Base-by-base conservation (phyloP, 768 basidiomycete species). In the Leucocoprinus leucothites region DNA sequence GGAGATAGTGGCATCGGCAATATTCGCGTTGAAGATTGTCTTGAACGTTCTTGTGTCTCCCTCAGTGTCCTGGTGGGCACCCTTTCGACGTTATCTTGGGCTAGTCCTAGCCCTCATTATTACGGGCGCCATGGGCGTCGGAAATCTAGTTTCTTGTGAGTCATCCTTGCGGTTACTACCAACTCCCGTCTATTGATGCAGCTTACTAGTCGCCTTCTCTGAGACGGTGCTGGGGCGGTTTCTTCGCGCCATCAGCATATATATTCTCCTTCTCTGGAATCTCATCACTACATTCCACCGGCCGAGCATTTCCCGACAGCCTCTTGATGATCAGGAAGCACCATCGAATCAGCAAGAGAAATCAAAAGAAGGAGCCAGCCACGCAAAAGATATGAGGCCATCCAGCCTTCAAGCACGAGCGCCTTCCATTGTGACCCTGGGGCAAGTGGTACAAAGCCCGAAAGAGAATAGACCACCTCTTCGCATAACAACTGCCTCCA, bases 211-310 rank as follows among this genome's bases (percentile, higher is more conserved):
- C 65, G 69, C 74, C 51, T 89, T 90, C 63, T 81, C 88, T 2
- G 89, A 91, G 68, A 81, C 80, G 5, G 74, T 75, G 9, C 69
- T 87, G 1, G 89, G 89, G n/a, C 82, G 85, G 44, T 81, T 90
- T 60, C 71, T 81, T 53, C 79, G 83, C 60, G 84, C 82, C 13
- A 67, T 84, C 31, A 84, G 87, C 62, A 60, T 84, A 21, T 91
- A 84, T 63, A 74, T 84, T 41, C 67, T 86, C 42, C 72, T 86
- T 53, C 66, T 88, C n/a, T 81, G 78, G 63, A 68, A 76, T 57
- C 78, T 87, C 57, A 71, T 86, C 48, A 61, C 68, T 31, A 69
- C 76, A n/a, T 74, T 77, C 57, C 67, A 70, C 25, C 21, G 18
- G 11, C n/a, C 48, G 8, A 19, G n/a, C 24, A 21, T 21, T 26